Evolutionary conservation across 1,284 basidiomycete genomes (phyloP).

Genomic region (Papiliotrema terrestris): DNA sequence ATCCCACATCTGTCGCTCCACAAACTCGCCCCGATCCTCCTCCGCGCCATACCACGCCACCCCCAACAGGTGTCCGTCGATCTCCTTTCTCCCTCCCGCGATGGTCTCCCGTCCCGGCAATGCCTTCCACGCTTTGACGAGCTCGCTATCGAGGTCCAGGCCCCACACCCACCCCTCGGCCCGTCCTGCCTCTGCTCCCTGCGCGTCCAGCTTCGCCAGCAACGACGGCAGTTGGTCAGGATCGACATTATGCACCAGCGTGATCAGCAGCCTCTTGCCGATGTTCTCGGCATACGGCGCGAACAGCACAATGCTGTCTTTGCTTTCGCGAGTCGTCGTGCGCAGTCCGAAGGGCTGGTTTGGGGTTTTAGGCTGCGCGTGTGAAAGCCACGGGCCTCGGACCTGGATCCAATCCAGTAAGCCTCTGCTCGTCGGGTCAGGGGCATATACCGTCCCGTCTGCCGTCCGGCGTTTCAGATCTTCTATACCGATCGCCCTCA

Average conservation of each 20-base stretch:
- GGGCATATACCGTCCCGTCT: conserved; percentile 1
- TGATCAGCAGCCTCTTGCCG: conserved; percentile 16
- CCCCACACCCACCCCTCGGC: conserved; percentile 22
- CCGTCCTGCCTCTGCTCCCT: conserved; percentile 8
- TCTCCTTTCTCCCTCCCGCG: conserved; percentile 11
- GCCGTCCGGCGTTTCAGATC: neutral
- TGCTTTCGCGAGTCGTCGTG: neutral
- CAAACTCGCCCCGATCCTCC: conserved; percentile 12
- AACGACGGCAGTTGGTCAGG: conserved; percentile 14
- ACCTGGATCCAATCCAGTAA: conserved; percentile 11
- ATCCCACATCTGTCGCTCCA: conserved; percentile 27
- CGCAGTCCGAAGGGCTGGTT: neutral
- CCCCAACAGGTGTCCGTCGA: conserved; percentile 24
- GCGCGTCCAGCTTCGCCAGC: conserved; percentile 19
- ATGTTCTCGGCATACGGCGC: conserved; percentile 9
- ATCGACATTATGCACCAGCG: conserved; percentile 14
- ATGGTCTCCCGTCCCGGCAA: conserved; percentile 8
- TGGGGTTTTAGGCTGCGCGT: neutral
- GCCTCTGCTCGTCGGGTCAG: conserved; percentile 19
- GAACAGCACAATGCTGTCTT: conserved; percentile 26
- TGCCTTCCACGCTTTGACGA: conserved; percentile 16
- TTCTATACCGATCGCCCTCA: neutral
- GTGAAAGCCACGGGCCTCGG: neutral
- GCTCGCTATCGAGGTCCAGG: conserved; percentile 9
- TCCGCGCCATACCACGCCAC: conserved; percentile 27